phyloP scores from a whole-genome alignment of 2,329 filamentous ascomycete species.

The Penicillium carneum region DNA sequence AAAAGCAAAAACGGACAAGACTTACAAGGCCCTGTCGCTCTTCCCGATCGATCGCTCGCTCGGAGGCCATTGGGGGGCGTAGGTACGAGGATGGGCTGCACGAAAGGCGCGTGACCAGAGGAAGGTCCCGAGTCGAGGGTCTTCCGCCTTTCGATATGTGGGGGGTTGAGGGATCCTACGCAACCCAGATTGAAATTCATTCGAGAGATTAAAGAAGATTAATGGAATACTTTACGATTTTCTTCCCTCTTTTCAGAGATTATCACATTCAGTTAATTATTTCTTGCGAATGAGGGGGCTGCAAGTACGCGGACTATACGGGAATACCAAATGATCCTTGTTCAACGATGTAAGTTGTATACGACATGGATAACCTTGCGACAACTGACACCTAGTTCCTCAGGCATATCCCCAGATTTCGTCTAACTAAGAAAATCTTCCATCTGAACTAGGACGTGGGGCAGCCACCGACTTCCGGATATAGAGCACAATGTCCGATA shows the following conservation, averaged over 20 bases:
- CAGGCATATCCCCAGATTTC: neutral
- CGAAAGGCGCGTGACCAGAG: slow-evolving; percentile 56
- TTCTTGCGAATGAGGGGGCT: slow-evolving; percentile 6
- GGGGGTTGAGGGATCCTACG: slow-evolving; percentile 15
- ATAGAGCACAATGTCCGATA: slow-evolving; percentile 22
- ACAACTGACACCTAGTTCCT: neutral
- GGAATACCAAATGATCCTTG: slow-evolving; percentile 11
- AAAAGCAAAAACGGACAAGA: slow-evolving; percentile 27
- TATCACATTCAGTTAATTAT: neutral
- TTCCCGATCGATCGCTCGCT: slow-evolving; percentile 58
- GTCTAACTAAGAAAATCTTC: neutral
- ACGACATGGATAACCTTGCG: neutral
- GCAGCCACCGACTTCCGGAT: slow-evolving; percentile 19
- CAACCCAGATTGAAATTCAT: neutral
- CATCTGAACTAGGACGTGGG: neutral
- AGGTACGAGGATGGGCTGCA: slow-evolving; percentile 59
- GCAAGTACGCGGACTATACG: slow-evolving; percentile 14
- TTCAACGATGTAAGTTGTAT: neutral
- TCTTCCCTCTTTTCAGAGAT: neutral
- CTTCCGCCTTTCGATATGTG: slow-evolving; percentile 36
- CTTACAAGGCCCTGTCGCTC: slow-evolving; percentile 59
- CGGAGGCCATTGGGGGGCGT: slow-evolving; percentile 54
- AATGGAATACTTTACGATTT: neutral
- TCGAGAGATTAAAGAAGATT: neutral
- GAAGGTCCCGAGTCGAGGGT: slow-evolving; percentile 34